Evolutionary conservation across 2,329 filamentous ascomycete species (phyloP), one percentile per base, ranked within the genome.

Genomic region (Ramichloridium luteum): DNA sequence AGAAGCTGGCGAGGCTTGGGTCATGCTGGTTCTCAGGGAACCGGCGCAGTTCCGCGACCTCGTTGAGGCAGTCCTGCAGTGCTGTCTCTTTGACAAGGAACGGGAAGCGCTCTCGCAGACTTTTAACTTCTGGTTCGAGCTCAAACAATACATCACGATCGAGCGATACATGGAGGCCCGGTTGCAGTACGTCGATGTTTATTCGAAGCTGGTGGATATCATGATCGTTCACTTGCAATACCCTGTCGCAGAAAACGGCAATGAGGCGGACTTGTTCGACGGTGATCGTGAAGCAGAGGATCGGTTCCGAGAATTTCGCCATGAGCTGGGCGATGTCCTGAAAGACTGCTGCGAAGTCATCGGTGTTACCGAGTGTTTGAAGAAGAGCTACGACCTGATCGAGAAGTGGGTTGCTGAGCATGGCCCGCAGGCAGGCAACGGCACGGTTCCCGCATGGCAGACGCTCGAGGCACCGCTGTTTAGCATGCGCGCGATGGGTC

Each of bases 321-420:
- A 98, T 54, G 77, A 84, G 32, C 96, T 98, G 84, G 90, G 90
- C 20, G 92, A 98, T 53, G 92, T 93, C 0, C 70, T 98, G 30
- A 98, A 98, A 60, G 90, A 98, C 51, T 83, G 83, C 33, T 98
- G 90, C 57, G 82, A 94, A 53, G 88, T 98, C 25, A 85, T 98
- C 63, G 88, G 88, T 6, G 82, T 93, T 8, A 80, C 83, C 1
- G 82, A 93, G 40, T 96, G 90, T 48, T 67, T 98, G 28, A 75
- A 74, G 43, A 98, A 98, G 58, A 80, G 92, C 5, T 84, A 92
- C 44, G 65, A 79, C 12, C 67, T 83, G 36, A 92, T 98, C 45
- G 80, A 93, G 55, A 53, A 76, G 16, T 98, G 92, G 88, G 88
- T 86, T 54, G 72, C 74, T 36, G 78, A 77, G 35, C 85, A 93